Evolutionary conservation across 306 rosid genomes (phyloP).

Genomic region (Gleditsia sinensis): DNA sequence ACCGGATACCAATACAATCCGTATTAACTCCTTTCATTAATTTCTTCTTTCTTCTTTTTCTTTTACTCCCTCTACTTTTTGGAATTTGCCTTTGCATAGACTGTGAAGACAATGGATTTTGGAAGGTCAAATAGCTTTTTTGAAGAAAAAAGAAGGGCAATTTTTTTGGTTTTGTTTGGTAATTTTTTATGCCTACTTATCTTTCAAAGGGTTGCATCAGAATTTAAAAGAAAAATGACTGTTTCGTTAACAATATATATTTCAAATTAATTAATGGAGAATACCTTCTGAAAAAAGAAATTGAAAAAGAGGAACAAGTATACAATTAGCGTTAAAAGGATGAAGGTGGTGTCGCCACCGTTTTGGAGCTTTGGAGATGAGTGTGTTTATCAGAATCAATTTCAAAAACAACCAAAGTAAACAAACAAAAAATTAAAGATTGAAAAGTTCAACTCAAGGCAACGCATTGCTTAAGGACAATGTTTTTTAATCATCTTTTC

Average conservation of each 20-base stretch:
- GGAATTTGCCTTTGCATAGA: neutral
- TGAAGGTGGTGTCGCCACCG: constrained; percentile 1
- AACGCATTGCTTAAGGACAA: neutral
- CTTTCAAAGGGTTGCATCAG: too few species aligned
- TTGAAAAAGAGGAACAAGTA: too few species aligned
- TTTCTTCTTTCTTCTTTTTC: neutral
- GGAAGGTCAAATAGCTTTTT: neutral
- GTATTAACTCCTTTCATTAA: neutral
- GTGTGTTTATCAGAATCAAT: constrained; percentile 4
- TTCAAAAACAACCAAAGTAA: neutral
- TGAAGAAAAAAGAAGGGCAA: neutral
- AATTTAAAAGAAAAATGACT: too few species aligned
- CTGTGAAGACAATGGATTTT: neutral
- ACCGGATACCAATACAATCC: constrained; percentile 49
- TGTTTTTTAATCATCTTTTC: too few species aligned
- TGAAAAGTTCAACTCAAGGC: neutral
- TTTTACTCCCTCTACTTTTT: neutral
- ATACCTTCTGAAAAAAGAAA: too few species aligned
- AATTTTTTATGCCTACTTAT: too few species aligned
- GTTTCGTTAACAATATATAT: neutral
- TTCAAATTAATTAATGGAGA: too few species aligned
- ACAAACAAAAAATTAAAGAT: neutral
- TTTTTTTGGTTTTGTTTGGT: too few species aligned
- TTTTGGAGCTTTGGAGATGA: neutral
- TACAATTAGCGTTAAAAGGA: too few species aligned